Evolutionary conservation across 164 flowering plant genomes (phyloP).

Genomic region (Macadamia tetraphylla): DNA sequence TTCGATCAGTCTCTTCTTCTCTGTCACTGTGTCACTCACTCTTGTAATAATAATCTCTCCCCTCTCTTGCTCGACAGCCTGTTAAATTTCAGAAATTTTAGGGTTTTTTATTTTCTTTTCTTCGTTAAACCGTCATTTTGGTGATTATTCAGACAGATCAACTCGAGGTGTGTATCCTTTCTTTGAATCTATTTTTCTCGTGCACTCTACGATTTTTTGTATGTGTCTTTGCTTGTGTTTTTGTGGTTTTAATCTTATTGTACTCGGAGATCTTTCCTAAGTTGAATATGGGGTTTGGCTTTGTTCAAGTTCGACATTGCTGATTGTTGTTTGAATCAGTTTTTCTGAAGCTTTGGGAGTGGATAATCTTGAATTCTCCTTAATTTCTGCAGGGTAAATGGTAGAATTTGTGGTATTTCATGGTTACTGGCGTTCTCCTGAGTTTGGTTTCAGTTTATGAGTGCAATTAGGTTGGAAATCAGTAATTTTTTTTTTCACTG

Average conservation of each 20-base stretch:
- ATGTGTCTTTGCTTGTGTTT: neutral
- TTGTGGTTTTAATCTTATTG: neutral
- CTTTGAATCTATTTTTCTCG: neutral
- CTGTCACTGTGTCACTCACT: neutral
- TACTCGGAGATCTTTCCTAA: neutral
- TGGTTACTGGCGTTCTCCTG: neutral
- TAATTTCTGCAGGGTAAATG: neutral
- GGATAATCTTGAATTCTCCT: neutral
- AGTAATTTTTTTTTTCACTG: neutral
- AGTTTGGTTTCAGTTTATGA: neutral
- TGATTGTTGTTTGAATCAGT: conserved; percentile 2
- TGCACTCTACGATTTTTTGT: neutral
- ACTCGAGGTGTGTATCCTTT: conserved; percentile 11
- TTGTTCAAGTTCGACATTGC: conserved; percentile 1
- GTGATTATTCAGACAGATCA: neutral
- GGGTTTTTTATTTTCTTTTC: conserved; percentile 2
- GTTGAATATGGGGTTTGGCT: neutral
- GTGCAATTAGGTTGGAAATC: neutral
- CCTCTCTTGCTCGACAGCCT: neutral
- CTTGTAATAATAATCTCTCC: neutral
- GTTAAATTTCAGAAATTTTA: conserved; percentile 9
- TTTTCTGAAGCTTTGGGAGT: conserved; percentile 3
- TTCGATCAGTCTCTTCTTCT: conserved; percentile 14
- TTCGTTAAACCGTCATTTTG: neutral
- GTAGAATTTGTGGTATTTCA: neutral